Evolutionary conservation across 129 eudicot species (phyloP), one percentile per base, ranked within the genome.

Genomic region (Gnaphalium uliginosum): DNA sequence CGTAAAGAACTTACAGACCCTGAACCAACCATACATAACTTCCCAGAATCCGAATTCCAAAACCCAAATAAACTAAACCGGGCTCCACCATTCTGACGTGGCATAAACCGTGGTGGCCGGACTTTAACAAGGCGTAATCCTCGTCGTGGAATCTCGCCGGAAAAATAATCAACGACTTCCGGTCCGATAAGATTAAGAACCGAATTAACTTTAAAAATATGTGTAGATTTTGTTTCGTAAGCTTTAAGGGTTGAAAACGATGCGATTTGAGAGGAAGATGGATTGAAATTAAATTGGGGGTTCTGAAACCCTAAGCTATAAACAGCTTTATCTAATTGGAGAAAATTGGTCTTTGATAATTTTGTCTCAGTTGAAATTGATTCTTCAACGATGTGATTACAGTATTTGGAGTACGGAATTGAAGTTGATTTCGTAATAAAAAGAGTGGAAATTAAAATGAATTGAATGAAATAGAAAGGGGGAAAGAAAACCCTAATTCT

Each of bases 21-120:
- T 30, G 89, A 85, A 37, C 96, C 97, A 2, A 92, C 88, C 97
- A 92, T 92, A 73, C 97, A 92, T 10, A 92, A 54, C 48, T 84
- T 83, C 69, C 96, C 96, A 4, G 84, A 56, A 27, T 24, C 48
- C 33, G 84, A 73, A 67, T 78, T 48, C 93, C 93, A 90, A 69
- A 77, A 87, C 72, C 99, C 99, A 27, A 59, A 81, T 51, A 93
- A 43, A 67, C 41, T 19, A 81, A 88, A 88, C 46, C 46, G 74
- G 33, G 86, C 85, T 46, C 86, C 83, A 15, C 32, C 46, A 7
- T 63, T 22, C 51, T 17, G 57, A 46, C 74, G 78, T 1, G 70
- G 80, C 81, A n/a, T 35, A 48, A 81, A 66, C 66, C 87, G 76
- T 24, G 92, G 95, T 11, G 85, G 77, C 35, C 89, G 89, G 71